Evolutionary conservation across 306 rosid species (phyloP), one percentile per base, ranked within the genome.

Genomic region (Myrica gale): DNA sequence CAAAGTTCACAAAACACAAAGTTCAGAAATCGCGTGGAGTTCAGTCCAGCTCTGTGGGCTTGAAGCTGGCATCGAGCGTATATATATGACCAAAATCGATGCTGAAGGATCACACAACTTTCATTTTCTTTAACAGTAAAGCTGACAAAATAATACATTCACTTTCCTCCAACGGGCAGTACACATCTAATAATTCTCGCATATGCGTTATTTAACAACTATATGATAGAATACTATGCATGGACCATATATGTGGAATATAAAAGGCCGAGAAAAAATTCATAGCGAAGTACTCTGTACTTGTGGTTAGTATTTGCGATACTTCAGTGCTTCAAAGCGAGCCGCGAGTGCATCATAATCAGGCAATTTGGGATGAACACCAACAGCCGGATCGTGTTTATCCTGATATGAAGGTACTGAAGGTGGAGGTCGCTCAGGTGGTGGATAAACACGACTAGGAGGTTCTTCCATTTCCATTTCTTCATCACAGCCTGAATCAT

Each of bases 281-380:
- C 16, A 16, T 9, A 21, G 55, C 61, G 13, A 39, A 43, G 32
- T 46, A 45, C 39, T 9, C 52, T 45, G 39, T 48, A 60, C 47
- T 71, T 84, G 51, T 84, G 54, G 79, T 66, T 71, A 80, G n/a
- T 80, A 85, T 86, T 90, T 95, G 56, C 69, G 87, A 87, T 79
- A 52, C 82, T 95, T 96, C 51, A 96, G 90, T 11, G 97, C 90
- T 72, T 96, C 97, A 65, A 96, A 96, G 23, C 92, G 97, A 5
- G 99, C 98, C 3, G 99, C 79, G 42, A 96, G 96, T 63, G 87
- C 79, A 52, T 90, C 97, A 15, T 89, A 92, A 85, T 96, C 93
- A 2, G 99, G 99, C 82, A 96, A 78, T 68, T 92, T 96, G 2
- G 98, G 98, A 79, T 96, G 97, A 84, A 89, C 91, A 46, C 82